These are phyloP conservation scores for Hirschioporus abietinus DNA, from an alignment of 768 basidiomycete genomes.

Conservation along the genomic window DNA sequence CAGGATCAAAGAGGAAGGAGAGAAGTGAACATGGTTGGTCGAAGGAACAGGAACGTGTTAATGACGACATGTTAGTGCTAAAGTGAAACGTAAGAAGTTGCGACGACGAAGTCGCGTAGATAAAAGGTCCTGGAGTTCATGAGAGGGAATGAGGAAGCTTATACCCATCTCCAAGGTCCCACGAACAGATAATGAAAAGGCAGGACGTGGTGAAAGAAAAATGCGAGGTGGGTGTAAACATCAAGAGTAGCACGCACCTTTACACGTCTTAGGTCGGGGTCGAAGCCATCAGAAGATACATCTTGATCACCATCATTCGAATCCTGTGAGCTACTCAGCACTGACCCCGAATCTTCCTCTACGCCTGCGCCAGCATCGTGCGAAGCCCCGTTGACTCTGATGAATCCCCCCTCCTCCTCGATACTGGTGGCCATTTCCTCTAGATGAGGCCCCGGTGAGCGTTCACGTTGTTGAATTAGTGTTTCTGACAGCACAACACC, in stretches of 20 bases:
- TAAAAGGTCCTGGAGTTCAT: not conserved
- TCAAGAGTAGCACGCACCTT: slow-evolving; percentile 7
- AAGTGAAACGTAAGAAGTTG: not conserved
- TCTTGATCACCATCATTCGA: slow-evolving; percentile 12
- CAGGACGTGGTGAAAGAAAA: not conserved
- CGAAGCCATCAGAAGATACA: slow-evolving; percentile 11
- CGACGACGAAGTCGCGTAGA: not conserved
- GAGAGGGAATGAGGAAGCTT: not conserved
- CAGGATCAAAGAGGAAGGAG: not conserved
- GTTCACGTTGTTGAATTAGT: not conserved
- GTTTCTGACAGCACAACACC: not conserved
- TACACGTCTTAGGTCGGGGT: slow-evolving; percentile 13
- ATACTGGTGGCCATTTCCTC: slow-evolving; percentile 1
- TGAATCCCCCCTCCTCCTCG: slow-evolving; percentile 1
- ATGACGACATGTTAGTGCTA: not conserved
- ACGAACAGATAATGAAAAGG: not conserved
- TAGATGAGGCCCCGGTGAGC: not conserved
- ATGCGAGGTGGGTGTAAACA: not conserved
- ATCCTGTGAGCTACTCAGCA: slow-evolving; percentile 5
- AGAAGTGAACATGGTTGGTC: not conserved
- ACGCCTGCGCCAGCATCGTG: not conserved
- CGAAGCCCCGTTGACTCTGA: slow-evolving; percentile 1
- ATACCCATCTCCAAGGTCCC: not conserved
- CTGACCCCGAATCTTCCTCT: not conserved
- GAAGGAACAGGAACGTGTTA: not conserved